A percentile compares a stretch with the other conserved stretches of the same genome.
phyloP scores from a whole-genome alignment of 768 basidiomycete genomes.

The Hygrophoropsis aurantiaca region DNA sequence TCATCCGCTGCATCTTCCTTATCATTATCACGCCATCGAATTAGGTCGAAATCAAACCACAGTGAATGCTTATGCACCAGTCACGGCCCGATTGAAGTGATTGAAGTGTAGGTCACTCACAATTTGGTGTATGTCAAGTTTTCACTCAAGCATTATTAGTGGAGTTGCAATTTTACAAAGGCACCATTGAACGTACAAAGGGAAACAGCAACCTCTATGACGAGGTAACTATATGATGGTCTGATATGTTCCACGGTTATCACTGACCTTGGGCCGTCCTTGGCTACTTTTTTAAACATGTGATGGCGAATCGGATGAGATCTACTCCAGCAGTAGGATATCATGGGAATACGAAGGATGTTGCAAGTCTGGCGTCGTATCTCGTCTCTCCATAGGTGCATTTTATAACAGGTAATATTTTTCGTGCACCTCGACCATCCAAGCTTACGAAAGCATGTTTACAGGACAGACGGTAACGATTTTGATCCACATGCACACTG shows the following conservation, averaged over 20 bases:
- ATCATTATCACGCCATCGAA: slow-evolving; percentile 26
- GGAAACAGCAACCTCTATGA: too few species aligned
- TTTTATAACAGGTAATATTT: slow-evolving; percentile 36
- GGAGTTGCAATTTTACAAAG: too few species aligned
- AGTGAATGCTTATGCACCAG: slow-evolving; percentile 34
- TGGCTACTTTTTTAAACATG: too few species aligned
- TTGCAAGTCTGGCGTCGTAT: slow-evolving; percentile 38
- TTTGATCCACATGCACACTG: too few species aligned
- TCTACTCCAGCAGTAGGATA: slow-evolving; percentile 16
- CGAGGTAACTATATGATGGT: background rate
- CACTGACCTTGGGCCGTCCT: background rate
- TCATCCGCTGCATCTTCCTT: background rate
- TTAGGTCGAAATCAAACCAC: slow-evolving; percentile 29
- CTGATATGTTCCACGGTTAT: too few species aligned
- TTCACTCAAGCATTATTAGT: too few species aligned
- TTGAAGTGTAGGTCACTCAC: slow-evolving; percentile 24
- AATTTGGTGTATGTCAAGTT: too few species aligned
- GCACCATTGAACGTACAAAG: too few species aligned
- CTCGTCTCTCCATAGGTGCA: slow-evolving; percentile 32
- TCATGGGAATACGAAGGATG: slow-evolving; percentile 26
- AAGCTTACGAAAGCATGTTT: too few species aligned
- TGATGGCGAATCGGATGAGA: slow-evolving; percentile 9
- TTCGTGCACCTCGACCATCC: too few species aligned
- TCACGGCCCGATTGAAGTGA: slow-evolving; percentile 25
- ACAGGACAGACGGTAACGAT: too few species aligned